phyloP scores from a whole-genome alignment of 2,329 filamentous ascomycete species.

The Penicillium sp. region DNA sequence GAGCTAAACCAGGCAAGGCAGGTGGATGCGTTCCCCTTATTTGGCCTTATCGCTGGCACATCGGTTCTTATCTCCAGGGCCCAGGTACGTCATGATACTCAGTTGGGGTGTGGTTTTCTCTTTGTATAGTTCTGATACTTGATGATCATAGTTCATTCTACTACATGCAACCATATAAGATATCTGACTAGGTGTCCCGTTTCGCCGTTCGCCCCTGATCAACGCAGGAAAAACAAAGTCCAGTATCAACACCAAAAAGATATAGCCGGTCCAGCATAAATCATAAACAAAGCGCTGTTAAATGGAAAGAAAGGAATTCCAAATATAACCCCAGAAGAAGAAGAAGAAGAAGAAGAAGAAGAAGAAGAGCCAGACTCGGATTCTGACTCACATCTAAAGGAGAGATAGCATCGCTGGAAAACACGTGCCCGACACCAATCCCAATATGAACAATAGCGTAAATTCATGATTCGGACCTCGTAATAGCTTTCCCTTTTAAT shows the following conservation, averaged over 20 bases:
- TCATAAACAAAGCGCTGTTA: neutral
- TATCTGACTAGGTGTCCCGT: neutral
- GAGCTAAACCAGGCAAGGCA: conserved; percentile 18
- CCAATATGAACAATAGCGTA: conserved; percentile 13
- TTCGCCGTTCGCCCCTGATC: neutral
- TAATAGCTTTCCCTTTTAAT: neutral
- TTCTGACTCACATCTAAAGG: neutral
- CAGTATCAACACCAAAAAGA: conserved; percentile 2
- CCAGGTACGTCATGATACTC: too few species aligned
- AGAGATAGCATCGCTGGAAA: conserved; percentile 2
- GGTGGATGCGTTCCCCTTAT: conserved; percentile 13
- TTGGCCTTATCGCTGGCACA: conserved; percentile 9
- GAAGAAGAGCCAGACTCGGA: neutral
- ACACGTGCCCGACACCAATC: conserved; percentile 3
- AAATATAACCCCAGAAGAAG: neutral
- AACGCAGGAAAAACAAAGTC: neutral
- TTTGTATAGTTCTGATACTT: neutral
- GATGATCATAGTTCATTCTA: neutral
- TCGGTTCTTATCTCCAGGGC: conserved; percentile 2
- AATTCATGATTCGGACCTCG: conserved; percentile 18
- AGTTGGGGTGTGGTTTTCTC: too few species aligned
- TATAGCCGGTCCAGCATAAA: neutral
- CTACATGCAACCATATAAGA: neutral
- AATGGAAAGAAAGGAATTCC: neutral
- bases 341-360: neutral